Percentiles rank a stretch among this genome's conserved stretches.
phyloP scores from a whole-genome alignment of 2,329 filamentous ascomycete species.

The Pyricularia sp. region DNA sequence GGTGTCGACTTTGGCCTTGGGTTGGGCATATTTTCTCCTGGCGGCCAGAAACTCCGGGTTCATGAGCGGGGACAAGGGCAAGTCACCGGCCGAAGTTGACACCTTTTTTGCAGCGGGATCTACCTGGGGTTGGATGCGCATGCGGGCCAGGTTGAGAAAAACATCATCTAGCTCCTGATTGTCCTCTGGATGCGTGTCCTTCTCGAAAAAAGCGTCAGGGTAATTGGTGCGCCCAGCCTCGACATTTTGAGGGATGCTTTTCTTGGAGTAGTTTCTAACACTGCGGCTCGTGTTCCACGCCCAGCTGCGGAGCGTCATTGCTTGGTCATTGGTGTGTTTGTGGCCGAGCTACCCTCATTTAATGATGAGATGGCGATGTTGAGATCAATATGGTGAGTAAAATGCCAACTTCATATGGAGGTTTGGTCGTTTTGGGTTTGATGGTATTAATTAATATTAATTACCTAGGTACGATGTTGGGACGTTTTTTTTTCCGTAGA shows the following conservation, averaged over 20 bases:
- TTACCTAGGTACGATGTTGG: neutral
- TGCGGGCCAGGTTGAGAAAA: neutral
- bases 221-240: neutral
- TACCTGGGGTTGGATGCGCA: constrained; percentile 15
- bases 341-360: neutral
- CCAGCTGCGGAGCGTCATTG: neutral
- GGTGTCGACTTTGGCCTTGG: constrained; percentile 22
- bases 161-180: neutral
- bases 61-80: constrained; percentile 47
- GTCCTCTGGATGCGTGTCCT: neutral
- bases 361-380: neutral
- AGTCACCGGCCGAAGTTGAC: constrained; percentile 30
- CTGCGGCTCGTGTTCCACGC: neutral
- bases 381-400: neutral
- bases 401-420: neutral
- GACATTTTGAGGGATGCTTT: neutral
- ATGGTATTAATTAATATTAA: too few relatives aligned
- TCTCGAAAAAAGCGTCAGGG: neutral
- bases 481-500: neutral
- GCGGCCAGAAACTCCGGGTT: constrained; percentile 38
- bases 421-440: neutral
- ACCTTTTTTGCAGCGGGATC: constrained; percentile 32
- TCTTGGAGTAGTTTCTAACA: neutral
- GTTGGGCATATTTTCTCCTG: constrained; percentile 31
- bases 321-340: neutral